Percentiles rank a stretch among this genome's conserved stretches.
Conservation (phyloP, 2,329 filamentous ascomycete genomes). For the Phialophora expanda region DNA sequence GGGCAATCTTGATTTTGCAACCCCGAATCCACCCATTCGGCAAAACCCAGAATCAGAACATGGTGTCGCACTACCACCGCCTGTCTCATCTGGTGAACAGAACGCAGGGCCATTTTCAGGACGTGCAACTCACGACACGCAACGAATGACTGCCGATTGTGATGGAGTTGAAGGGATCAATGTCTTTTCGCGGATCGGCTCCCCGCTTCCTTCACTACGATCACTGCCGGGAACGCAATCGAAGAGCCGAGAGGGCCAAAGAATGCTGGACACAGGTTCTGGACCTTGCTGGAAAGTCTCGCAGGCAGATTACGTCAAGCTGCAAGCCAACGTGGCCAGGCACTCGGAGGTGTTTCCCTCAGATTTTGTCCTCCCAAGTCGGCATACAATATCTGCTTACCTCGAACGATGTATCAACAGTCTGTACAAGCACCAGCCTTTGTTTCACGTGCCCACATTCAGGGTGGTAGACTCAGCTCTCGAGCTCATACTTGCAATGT, state of each 20-base stretch:
- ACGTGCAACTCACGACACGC: not conserved
- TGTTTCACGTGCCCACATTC: constrained; percentile 71
- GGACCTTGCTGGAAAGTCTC: constrained; percentile 18
- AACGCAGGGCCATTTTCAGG: not conserved
- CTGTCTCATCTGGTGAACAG: not conserved
- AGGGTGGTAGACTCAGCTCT: constrained; percentile 67
- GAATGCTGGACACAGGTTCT: not conserved
- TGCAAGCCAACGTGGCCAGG: constrained; percentile 3
- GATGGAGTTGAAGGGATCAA: not conserved
- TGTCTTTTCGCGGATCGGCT: constrained; percentile 1
- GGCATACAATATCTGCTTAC: constrained; percentile 71
- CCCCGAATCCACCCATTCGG: not conserved
- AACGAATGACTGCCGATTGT: not conserved
- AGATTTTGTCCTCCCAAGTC: constrained; percentile 69
- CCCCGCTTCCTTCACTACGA: not conserved
- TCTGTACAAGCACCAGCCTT: constrained; percentile 65
- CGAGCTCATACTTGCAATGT: constrained; percentile 69
- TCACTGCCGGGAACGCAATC: too few species aligned
- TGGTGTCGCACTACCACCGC: not conserved
- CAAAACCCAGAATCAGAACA: not conserved
- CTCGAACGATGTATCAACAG: constrained; percentile 72
- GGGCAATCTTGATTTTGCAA: not conserved
- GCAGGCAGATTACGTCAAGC: constrained; percentile 2
- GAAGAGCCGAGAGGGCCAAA: not conserved
- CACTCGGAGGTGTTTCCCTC: constrained; percentile 7